These are phyloP conservation scores for sorghum (Sorghum bicolor) DNA, from an alignment of 176 grass and related monocot genomes.

Conservation along the genomic window Sorghum_bicolor_NCBIv3 NC_012870.2:47699501-47700000, in stretches of 20 bases:
- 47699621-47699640: neutral
- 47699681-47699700: neutral
- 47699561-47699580: neutral
- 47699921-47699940: neutral
- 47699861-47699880: too few relatives aligned
- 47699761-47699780: neutral
- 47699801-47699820: neutral
- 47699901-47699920: constrained; percentile 19
- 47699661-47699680: neutral
- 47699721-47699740: neutral
- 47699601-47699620: neutral
- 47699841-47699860: neutral
- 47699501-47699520: neutral
- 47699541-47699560: neutral
- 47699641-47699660: neutral
- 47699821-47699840: neutral
- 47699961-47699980: neutral
- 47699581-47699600: neutral
- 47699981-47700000: neutral
- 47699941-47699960: neutral
- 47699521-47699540: neutral
- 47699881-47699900: neutral
- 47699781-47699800: neutral
- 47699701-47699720: neutral
- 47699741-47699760: neutral